phyloP scores from a whole-genome alignment of 345 rosid genomes.

The Brassica napus region Da-Ae NC_063450.1:53003001-53003500 shows the following conservation, averaged over 20 bases:
- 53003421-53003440: constrained; percentile 36
- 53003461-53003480: constrained; percentile 3
- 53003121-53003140: constrained; percentile 2
- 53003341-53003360: constrained; percentile 10
- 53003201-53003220: constrained; percentile 26
- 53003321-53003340: constrained; percentile 4
- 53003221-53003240: constrained; percentile 26
- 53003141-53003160: neutral
- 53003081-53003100: neutral
- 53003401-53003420: constrained; percentile 32
- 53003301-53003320: neutral
- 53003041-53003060: constrained; percentile 3
- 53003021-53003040: constrained; percentile 3
- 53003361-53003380: neutral
- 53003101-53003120: neutral
- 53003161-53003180: constrained; percentile 1
- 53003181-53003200: neutral
- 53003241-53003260: constrained; percentile 13
- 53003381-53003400: constrained; percentile 23
- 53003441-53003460: constrained; percentile 30
- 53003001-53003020: neutral
- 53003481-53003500: constrained; percentile 30
- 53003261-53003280: constrained; percentile 2
- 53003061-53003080: neutral
- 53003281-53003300: neutral